Evolutionary conservation across 352 stramenopile species (phyloP).

Genomic region (Globisporangium paroecandrum): DNA sequence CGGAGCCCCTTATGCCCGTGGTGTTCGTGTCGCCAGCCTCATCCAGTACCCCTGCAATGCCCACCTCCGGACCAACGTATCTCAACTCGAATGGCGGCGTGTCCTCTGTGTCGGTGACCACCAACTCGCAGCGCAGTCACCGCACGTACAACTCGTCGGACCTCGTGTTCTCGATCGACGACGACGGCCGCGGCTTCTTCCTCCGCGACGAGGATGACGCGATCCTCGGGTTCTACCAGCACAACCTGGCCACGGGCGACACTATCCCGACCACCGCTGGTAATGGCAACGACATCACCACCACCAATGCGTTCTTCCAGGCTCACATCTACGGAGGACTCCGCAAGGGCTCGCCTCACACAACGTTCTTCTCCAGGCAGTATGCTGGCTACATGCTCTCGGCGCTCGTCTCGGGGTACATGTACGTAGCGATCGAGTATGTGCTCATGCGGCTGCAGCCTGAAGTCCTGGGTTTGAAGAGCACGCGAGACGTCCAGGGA

Average conservation of each 20-base stretch:
- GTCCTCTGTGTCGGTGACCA: no score
- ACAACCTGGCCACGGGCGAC: neutral
- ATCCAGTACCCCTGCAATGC: no score
- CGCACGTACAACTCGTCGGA: neutral
- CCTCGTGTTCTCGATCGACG: slow-evolving; percentile 9
- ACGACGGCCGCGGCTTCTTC: neutral
- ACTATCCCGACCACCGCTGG: neutral
- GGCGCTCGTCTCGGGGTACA: slow-evolving; percentile 10
- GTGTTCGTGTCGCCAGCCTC: no score
- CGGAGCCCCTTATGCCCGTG: no score
- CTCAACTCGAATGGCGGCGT: no score
- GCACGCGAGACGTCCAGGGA: slow-evolving; percentile 1
- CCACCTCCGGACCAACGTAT: no score
- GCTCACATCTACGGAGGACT: slow-evolving; percentile 54
- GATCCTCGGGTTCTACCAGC: slow-evolving; percentile 5
- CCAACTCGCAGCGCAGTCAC: no score
- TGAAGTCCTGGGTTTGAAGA: slow-evolving; percentile 6
- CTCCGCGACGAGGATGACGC: neutral
- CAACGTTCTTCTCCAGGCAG: slow-evolving; percentile 5
- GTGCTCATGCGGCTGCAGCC: slow-evolving; percentile 15
- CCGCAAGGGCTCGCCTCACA: slow-evolving; percentile 15
- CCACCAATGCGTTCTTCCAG: slow-evolving; percentile 43
- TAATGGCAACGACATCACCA: slow-evolving; percentile 24
- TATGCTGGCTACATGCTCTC: slow-evolving; percentile 18
- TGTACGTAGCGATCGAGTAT: slow-evolving; percentile 14